Percentiles rank a stretch among this genome's conserved stretches.
Evolutionary conservation across 2,329 filamentous ascomycete species (phyloP).

Genomic region (Trichoderma sp.): DNA sequence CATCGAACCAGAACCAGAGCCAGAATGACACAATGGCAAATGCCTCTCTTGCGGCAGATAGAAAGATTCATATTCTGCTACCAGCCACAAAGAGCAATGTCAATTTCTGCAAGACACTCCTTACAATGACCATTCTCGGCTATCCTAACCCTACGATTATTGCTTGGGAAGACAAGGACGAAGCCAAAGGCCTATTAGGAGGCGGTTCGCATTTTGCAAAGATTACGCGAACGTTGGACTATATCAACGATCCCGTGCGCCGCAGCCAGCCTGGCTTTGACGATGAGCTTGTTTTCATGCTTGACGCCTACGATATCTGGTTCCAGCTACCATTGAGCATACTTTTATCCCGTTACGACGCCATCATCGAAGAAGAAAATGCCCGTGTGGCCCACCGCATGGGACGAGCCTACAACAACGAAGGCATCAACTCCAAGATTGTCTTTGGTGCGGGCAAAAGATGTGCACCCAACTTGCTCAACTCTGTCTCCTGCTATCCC

Average conservation of each 20-base stretch:
- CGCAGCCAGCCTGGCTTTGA: constrained; percentile 31
- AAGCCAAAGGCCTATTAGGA: constrained; percentile 27
- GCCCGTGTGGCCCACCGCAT: constrained; percentile 31
- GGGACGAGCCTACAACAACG: constrained; percentile 30
- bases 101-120: constrained; percentile 38
- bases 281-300: constrained; percentile 35
- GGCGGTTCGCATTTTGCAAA: constrained; percentile 37
- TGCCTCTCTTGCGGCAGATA: not conserved
- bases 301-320: constrained; percentile 40
- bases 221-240: constrained; percentile 33
- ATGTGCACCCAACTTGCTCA: constrained; percentile 32
- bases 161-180: constrained; percentile 32
- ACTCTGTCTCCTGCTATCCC: constrained; percentile 34
- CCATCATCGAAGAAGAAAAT: constrained; percentile 31
- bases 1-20: not conserved
- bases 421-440: constrained; percentile 31
- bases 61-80: constrained; percentile 33
- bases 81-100: constrained; percentile 32
- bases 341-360: constrained; percentile 33
- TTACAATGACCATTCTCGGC: constrained; percentile 33
- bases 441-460: constrained; percentile 35
- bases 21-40: not conserved
- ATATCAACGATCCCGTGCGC: constrained; percentile 31
- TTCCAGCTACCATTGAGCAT: constrained; percentile 37
- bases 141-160: constrained; percentile 36